A percentile compares a stretch with the other conserved stretches of the same genome.
Evolutionary conservation across 495 filamentous ascomycete genomes (phyloP).

Genomic region (Hyaloscypha finlandica): DNA sequence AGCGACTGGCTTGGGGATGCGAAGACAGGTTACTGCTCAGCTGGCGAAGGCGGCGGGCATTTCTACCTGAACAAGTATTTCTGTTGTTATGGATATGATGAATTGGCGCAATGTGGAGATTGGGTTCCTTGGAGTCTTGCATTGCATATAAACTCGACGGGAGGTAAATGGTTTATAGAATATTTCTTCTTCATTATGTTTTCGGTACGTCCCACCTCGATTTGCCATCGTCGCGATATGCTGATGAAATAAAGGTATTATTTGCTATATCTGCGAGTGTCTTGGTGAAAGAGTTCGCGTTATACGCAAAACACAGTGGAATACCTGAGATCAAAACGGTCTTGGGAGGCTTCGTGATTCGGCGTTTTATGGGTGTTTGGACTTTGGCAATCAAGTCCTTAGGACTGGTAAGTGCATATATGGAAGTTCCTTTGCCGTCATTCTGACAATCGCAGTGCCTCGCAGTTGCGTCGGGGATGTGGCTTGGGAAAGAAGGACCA

Average conservation of each 20-base stretch:
- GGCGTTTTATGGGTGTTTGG: conserved; percentile 90
- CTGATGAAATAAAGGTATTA: conserved; percentile 55
- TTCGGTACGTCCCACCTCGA: conserved; percentile 57
- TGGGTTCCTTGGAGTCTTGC: conserved; percentile 87
- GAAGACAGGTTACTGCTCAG: conserved; percentile 87
- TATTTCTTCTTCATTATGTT: conserved; percentile 83
- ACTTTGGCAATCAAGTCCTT: conserved; percentile 90
- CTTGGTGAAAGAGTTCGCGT: conserved; percentile 79
- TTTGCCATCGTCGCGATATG: not conserved
- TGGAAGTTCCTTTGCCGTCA: not conserved
- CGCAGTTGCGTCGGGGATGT: conserved; percentile 92
- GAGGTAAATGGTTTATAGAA: conserved; percentile 76
- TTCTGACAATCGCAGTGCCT: conserved; percentile 64
- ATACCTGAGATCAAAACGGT: conserved; percentile 99
- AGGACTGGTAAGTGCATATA: conserved; percentile 66
- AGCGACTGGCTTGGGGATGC: conserved; percentile 93
- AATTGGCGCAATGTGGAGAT: conserved; percentile 71
- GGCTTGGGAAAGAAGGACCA: conserved; percentile 98
- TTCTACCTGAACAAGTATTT: conserved; percentile 91
- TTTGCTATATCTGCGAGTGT: conserved; percentile 80
- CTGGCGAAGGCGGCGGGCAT: conserved; percentile 69
- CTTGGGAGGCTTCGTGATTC: conserved; percentile 91
- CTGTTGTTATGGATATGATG: conserved; percentile 90
- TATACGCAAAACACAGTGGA: conserved; percentile 92
- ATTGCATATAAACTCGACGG: conserved; percentile 61